Evolutionary conservation across 2,329 filamentous ascomycete species (phyloP), one percentile per base, ranked within the genome.

Genomic region (Scedosporium minutisporum): DNA sequence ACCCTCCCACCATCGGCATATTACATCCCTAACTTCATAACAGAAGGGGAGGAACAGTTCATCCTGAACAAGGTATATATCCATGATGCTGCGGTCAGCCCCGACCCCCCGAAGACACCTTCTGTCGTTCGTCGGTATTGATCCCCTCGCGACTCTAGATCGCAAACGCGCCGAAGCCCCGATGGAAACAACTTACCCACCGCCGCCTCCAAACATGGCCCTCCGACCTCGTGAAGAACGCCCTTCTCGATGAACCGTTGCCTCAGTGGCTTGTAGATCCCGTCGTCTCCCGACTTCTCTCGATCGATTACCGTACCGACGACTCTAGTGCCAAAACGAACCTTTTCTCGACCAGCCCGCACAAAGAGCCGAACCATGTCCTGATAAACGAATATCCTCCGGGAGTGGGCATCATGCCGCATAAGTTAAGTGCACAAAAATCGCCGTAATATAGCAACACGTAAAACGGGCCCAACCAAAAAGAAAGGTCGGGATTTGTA

Each of bases 351-450:
- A 71, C 79, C 21, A 90, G 92, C 60, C 90, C 90, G 4, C 93
- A 97, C 70, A 69, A 78, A 18, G 80, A 78, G 3, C 91, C 93
- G 2, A 99, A 97, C 69, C 95, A 97, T 75, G 91, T 96, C 57
- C 80, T 97, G 44, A 86, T 97, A 68, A 99, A 99, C 71, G 93
- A 97, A 73, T 99, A 97, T 73, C 81, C 82, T 1, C 86, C 90
- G 0, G 91, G 90, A 1, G 85, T 96, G 65, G 93, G 93, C n/a
- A 97, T 97, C 67, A 96, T 97, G 90, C 87, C 93, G 57, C 93
- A 97, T 73, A 95, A 97, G 78, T 72, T 76, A 69, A 73, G 73
- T 75, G 69, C 64, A 71, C 61, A 66, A 64, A 63, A 38, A 38
- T 65, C 58, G 65, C 62, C 58, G 65, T 60, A 38, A 57, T 51